Conservation (phyloP, 1,139 yeast species). For the Saccharomycopsis crataegensis region DNA sequence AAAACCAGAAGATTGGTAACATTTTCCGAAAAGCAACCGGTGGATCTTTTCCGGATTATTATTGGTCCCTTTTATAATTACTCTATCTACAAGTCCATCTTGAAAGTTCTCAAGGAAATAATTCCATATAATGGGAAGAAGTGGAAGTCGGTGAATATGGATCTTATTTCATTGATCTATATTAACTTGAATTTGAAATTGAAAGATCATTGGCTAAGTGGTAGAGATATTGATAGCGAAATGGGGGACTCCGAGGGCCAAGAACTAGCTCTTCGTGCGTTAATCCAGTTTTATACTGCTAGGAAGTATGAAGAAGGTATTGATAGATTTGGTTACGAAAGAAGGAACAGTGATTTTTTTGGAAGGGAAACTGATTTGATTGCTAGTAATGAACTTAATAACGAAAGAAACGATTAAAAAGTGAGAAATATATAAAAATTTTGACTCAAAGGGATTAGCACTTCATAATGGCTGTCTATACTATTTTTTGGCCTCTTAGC, state of each 20-base stretch:
- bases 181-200: constrained; percentile 64
- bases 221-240: constrained; percentile 70
- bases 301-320: constrained; percentile 46
- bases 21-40: constrained; percentile 35
- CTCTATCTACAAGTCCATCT: constrained; percentile 59
- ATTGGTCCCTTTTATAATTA: constrained; percentile 41
- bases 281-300: constrained; percentile 72
- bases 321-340: constrained; percentile 48
- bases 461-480: neutral
- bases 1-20: constrained; percentile 35
- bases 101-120: constrained; percentile 68
- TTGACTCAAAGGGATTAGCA: neutral
- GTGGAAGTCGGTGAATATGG: constrained; percentile 94
- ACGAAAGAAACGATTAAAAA: constrained; percentile 6
- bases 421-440: too few relatives aligned
- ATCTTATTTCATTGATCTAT: constrained; percentile 79
- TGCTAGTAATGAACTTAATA: constrained; percentile 18
- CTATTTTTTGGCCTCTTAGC: too few relatives aligned
- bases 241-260: constrained; percentile 77
- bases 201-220: constrained; percentile 86
- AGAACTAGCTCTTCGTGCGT: constrained; percentile 75
- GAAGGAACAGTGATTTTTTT: constrained; percentile 33
- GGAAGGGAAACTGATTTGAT: constrained; percentile 32
- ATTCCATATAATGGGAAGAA: constrained; percentile 90
- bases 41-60: constrained; percentile 27